Evolutionary conservation across 805 yeast species (phyloP).

Genomic region (Lachancea cidri): DNA sequence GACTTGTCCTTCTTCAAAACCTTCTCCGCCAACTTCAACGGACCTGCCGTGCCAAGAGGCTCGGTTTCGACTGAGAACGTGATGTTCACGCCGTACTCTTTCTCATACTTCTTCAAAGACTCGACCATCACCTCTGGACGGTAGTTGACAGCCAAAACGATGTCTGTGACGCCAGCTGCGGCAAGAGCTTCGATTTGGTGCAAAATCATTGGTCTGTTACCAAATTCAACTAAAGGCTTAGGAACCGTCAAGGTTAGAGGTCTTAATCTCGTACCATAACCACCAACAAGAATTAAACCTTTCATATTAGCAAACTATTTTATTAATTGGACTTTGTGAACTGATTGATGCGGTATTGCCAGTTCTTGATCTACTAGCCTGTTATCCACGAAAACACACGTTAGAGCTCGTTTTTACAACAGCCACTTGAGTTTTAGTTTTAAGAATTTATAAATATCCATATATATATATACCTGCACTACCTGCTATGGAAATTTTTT

Average conservation of each 20-base stretch:
- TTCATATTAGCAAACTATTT: constrained; percentile 48
- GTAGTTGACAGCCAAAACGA: constrained; percentile 97
- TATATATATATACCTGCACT: not conserved
- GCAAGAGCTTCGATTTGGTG: constrained; percentile 99
- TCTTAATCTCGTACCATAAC: constrained; percentile 99
- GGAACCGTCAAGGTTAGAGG: constrained; percentile 94
- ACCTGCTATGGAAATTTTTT: not conserved
- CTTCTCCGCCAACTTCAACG: constrained; percentile 93
- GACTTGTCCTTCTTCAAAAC: constrained; percentile 89
- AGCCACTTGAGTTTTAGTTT: too few species aligned
- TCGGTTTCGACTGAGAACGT: constrained; percentile 98
- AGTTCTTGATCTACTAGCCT: not conserved
- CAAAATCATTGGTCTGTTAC: constrained; percentile 97
- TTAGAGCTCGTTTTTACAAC: not conserved
- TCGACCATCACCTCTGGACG: constrained; percentile 99
- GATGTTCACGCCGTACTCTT: constrained; percentile 88
- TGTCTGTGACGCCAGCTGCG: constrained; percentile 97
- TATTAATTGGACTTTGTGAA: not conserved
- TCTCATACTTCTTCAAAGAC: constrained; percentile 89
- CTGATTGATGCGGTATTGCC: not conserved
- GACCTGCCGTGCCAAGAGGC: constrained; percentile 99
- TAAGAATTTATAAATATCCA: not conserved
- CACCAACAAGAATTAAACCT: constrained; percentile 97
- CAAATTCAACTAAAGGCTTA: constrained; percentile 96
- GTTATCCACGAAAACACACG: not conserved